Conservation (phyloP, 2,329 filamentous ascomycete species). For the Rhinocladiella mackenziei region DNA sequence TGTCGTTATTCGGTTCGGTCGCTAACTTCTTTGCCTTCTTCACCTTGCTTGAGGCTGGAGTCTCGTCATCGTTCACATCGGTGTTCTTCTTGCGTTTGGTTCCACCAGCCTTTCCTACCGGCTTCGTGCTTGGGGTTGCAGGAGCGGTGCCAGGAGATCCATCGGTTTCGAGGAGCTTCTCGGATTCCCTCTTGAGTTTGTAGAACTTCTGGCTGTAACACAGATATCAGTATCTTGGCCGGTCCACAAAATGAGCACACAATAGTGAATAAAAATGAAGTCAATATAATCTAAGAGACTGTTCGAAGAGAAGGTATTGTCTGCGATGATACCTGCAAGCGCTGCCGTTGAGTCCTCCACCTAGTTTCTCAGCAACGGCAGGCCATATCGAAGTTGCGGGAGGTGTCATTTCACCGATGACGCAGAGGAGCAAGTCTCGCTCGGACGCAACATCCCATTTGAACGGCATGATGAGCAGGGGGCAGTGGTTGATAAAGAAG, state of each 20-base stretch:
- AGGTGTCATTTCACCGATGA: conserved; percentile 13
- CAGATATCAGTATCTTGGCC: conserved; percentile 14
- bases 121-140: conserved; percentile 7
- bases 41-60: conserved; percentile 3
- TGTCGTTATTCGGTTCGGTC: background rate
- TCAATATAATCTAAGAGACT: too few species aligned
- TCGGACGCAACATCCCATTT: conserved; percentile 24
- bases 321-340: conserved; percentile 27
- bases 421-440: conserved; percentile 21
- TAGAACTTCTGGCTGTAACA: conserved; percentile 28
- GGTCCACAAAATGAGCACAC: too few species aligned
- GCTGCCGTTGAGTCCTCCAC: conserved; percentile 21
- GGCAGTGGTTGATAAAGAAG: background rate
- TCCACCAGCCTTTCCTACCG: conserved; percentile 3
- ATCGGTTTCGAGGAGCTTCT: conserved; percentile 18
- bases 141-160: background rate
- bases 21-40: conserved; percentile 8
- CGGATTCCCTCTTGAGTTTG: conserved; percentile 29
- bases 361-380: conserved; percentile 26
- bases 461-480: conserved; percentile 23
- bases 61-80: conserved; percentile 7
- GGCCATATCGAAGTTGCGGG: conserved; percentile 24
- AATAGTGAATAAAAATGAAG: too few species aligned
- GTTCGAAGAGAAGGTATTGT: too few species aligned
- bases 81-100: conserved; percentile 15